These are phyloP conservation scores for Biancaea sappan DNA, from an alignment of 306 rosid genomes.

Conservation along the genomic window DNA sequence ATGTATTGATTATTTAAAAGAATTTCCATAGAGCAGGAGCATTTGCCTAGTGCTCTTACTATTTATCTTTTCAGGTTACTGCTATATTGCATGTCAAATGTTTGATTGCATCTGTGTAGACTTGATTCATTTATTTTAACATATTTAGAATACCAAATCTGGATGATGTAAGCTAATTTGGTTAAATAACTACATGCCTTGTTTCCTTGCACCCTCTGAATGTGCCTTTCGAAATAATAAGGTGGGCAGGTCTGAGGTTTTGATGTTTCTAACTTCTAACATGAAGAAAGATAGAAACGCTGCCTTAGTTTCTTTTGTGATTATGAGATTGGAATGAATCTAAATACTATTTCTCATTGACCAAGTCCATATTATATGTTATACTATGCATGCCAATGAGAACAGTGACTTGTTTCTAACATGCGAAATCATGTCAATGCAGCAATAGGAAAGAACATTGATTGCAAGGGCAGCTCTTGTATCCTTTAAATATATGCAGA, in stretches of 20 bases:
- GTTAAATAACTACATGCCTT: not conserved
- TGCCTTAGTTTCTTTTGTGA: not conserved
- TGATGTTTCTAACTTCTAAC: conserved; percentile 11
- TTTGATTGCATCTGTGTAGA: not conserved
- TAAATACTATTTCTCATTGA: not conserved
- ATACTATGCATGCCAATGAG: conserved; percentile 23
- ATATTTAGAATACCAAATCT: not conserved
- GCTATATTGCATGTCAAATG: not conserved
- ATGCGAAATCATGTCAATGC: conserved; percentile 1
- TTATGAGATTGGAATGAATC: not conserved
- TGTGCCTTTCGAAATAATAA: not conserved
- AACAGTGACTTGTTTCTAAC: conserved; percentile 21
- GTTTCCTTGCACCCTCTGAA: not conserved
- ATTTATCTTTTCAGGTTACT: not conserved
- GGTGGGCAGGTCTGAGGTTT: not conserved
- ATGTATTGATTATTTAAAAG: conserved; percentile 22
- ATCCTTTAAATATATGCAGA: not conserved
- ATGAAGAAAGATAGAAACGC: not conserved
- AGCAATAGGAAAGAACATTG: not conserved
- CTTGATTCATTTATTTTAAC: conserved; percentile 4
- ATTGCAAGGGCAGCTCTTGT: conserved; percentile 17
- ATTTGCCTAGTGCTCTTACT: not conserved
- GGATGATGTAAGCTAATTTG: conserved; percentile 12
- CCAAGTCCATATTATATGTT: not conserved
- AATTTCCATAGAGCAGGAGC: too few species aligned